Base-by-base conservation (phyloP, 441 rosid species). In the Gossypium gossypioides region DNA sequence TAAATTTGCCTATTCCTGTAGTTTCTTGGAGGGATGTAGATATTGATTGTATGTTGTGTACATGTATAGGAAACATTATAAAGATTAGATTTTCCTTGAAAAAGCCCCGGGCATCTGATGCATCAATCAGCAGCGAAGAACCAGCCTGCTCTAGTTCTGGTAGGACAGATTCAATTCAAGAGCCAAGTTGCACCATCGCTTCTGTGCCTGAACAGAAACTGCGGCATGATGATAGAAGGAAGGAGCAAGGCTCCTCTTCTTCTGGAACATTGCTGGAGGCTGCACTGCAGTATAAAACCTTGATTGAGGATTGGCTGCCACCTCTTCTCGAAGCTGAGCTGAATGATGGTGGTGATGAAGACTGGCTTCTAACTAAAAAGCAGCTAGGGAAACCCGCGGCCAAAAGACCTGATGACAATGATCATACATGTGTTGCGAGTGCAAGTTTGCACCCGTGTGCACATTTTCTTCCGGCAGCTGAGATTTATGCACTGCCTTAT, bases 401-500 rank as follows among this genome's bases (percentile, higher is more conserved):
- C 2, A 80, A 77, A 77, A 76, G 52, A 46, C 32, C 6, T n/a
- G 68, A 76, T 1, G 68, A 2, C n/a, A 52, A n/a, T 6, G 71
- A 63, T 12, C 70, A 32, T 9, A 56, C 52, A 22, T 56, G 70
- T 37, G 7, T 5, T 24, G 64, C 10, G 10, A 63, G 62, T 9
- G 65, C 67, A 51, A 16, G 54, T 1, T 57, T 72, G 69, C 81
- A 81, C 73, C 89, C 89, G 0, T 42, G 42, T 3, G 91, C 91
- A 13, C 78, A 66, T 6, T 71, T 42, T 81, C 15, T 89, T 71
- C 46, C 81, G 0, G 83, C 75, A 15, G 89, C 71, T 0, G 91
- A 81, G 60, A 57, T 90, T 9, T 80, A 72, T 44, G 84, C 94
- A 0, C 75, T 94, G 74, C 97, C 99, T 0, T 92, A 79, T 4